Evolutionary conservation across 1,284 basidiomycete genomes (phyloP), one percentile per base, ranked within the genome.

Genomic region (Papiliotrema nemorosa): DNA sequence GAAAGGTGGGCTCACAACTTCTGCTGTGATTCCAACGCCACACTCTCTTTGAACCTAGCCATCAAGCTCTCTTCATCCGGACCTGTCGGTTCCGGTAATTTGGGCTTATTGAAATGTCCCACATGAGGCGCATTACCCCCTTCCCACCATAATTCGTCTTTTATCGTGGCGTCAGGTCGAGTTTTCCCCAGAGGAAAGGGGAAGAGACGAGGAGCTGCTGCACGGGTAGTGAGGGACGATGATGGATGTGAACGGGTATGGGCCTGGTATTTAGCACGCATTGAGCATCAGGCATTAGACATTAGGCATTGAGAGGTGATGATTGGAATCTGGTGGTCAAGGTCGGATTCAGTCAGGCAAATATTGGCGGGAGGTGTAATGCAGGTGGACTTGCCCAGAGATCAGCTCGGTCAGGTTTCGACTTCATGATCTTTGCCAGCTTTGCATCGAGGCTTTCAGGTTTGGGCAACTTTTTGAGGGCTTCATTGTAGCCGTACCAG

Each of bases 81-180:
- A n/a, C 27, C 53, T 16, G 55, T 48, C 9, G 59, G 59, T 29
- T 48, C 45, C 27, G 55, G 52, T 22, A 67, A 22, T 41, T 62
- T 60, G 5, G 59, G 58, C 41, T 55, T 57, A 35, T 69, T 69
- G 56, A 69, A 69, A 47, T 69, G 67, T 27, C 67, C 65, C 18
- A 69, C 67, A 54, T 69, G 67, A 16, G 67, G 67, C 3, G 67
- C 67, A 41, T 66, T 69, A 1, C 67, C 67, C 14, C 67, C 67
- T 46, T 69, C 67, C 67, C 67, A 69, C 67, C 67, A 69, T 21
- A 67, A 52, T 39, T 69, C 67, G 33, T 69, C 64, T 35, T 55
- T 62, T 20, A 67, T 53, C 20, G 55, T 53, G n/a, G 64, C 65
- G 12, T 57, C 64, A 12, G 60, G 62, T n/a, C 53, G 18, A 2